phyloP scores from a whole-genome alignment of 148 eudicot species.

The Diospyros lotus region DNA sequence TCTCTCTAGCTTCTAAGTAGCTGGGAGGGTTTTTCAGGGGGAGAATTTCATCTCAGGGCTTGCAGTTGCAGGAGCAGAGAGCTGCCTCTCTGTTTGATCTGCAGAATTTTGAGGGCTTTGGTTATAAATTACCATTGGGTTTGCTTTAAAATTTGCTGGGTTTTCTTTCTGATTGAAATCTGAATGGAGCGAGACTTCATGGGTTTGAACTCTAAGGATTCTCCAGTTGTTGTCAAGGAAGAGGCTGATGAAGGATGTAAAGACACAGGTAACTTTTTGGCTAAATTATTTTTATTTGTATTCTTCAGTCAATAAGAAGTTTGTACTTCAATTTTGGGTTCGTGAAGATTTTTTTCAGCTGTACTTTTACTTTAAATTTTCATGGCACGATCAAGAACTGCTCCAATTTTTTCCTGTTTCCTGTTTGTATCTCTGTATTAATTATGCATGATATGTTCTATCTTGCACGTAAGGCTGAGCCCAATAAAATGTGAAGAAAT shows the following conservation, averaged over 20 bases:
- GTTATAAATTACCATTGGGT: neutral
- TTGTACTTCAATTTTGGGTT: neutral
- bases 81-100: slow-evolving; percentile 2
- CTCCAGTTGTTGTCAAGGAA: slow-evolving; percentile 18
- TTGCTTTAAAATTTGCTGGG: neutral
- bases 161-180: slow-evolving; percentile 6
- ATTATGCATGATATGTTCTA: neutral
- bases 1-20: slow-evolving; percentile 6
- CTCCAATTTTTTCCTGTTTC: neutral
- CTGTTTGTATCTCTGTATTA: neutral
- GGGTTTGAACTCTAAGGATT: slow-evolving; percentile 32
- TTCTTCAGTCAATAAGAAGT: neutral
- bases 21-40: neutral
- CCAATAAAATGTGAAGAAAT: neutral
- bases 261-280: slow-evolving; percentile 18
- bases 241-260: slow-evolving; percentile 26
- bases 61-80: neutral
- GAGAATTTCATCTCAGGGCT: slow-evolving; percentile 5
- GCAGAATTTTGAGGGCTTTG: neutral
- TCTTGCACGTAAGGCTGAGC: neutral
- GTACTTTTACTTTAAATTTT: neutral
- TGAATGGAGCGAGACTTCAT: slow-evolving; percentile 38
- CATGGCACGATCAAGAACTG: neutral
- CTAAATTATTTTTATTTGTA: neutral
- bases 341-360: neutral